Evolutionary conservation across 371 early-diverging fungal genomes (phyloP).

Genomic region (Lichtheimia corymbifera): DNA sequence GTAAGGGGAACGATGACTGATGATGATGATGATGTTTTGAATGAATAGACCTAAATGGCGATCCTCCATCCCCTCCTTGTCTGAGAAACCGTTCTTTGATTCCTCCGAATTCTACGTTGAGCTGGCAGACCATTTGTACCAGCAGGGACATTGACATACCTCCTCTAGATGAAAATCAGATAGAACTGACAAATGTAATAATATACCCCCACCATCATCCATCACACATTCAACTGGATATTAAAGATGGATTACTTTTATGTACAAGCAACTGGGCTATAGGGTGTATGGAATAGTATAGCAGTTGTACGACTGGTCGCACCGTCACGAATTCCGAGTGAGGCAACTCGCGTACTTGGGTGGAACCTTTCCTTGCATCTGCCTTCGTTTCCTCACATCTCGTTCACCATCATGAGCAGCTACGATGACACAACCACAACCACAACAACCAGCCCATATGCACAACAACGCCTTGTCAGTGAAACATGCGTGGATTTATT

Average conservation of each 20-base stretch:
- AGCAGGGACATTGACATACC: constrained; percentile 36
- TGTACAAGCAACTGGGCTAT: too few relatives aligned
- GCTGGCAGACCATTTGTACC: constrained; percentile 68
- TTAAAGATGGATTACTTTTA: too few relatives aligned
- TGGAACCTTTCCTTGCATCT: background rate
- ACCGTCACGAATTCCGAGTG: too few relatives aligned
- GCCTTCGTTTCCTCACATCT: background rate
- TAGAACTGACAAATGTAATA: too few relatives aligned
- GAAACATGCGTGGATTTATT: constrained; percentile 75
- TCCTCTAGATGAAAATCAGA: background rate
- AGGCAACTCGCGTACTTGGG: background rate
- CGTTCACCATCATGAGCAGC: constrained; percentile 4
- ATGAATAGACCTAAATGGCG: constrained; percentile 1
- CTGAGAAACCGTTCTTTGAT: constrained; percentile 52
- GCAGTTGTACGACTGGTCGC: too few relatives aligned
- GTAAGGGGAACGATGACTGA: background rate
- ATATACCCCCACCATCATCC: too few relatives aligned
- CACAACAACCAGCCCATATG: constrained; percentile 4
- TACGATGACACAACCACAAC: constrained; percentile 11
- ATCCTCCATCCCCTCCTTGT: background rate
- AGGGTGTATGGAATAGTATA: too few relatives aligned
- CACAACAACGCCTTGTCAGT: constrained; percentile 49
- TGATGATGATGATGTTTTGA: background rate
- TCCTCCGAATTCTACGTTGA: constrained; percentile 77
- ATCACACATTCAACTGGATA: too few relatives aligned